These are phyloP conservation scores for Amphirosellinia nigrospora DNA, from an alignment of 495 filamentous ascomycete genomes.

Conservation along the genomic window DNA sequence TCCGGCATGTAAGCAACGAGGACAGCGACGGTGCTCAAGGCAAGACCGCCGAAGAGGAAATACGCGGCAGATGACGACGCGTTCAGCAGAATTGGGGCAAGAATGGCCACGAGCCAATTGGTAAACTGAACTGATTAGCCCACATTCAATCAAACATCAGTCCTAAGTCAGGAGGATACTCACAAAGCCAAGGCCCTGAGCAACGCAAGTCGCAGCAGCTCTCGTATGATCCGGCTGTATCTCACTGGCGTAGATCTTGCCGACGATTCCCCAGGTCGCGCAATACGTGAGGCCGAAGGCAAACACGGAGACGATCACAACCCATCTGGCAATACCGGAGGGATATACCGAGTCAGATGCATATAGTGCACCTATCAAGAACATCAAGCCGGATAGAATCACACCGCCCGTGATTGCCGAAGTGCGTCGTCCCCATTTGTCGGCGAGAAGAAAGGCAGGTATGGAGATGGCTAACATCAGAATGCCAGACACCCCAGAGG, in stretches of 20 bases:
- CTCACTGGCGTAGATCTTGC: constrained; percentile 63
- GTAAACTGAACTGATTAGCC: constrained; percentile 25
- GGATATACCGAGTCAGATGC: constrained; percentile 54
- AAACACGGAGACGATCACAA: constrained; percentile 60
- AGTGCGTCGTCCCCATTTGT: constrained; percentile 69
- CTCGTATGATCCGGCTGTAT: constrained; percentile 63
- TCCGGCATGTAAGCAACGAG: constrained; percentile 65
- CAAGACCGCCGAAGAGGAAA: constrained; percentile 62
- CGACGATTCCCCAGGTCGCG: constrained; percentile 59
- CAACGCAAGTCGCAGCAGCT: constrained; percentile 57
- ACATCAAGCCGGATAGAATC: constrained; percentile 49
- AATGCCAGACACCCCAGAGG: constrained; percentile 58
- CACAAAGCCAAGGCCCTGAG: constrained; percentile 44
- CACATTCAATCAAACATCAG: background rate
- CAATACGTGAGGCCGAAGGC: constrained; percentile 45
- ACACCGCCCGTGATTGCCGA: constrained; percentile 63
- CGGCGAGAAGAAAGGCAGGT: constrained; percentile 60
- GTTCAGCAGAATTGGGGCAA: constrained; percentile 66
- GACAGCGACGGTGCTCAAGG: constrained; percentile 56
- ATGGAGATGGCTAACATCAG: constrained; percentile 56
- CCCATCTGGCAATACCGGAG: constrained; percentile 57
- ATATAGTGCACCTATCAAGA: constrained; percentile 51
- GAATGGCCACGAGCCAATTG: constrained; percentile 71
- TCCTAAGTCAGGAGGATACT: background rate
- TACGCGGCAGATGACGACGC: constrained; percentile 63